These are phyloP conservation scores for Nitzschia sp. DNA, from an alignment of 108 stramenopile species.

Conservation along the genomic window DNA sequence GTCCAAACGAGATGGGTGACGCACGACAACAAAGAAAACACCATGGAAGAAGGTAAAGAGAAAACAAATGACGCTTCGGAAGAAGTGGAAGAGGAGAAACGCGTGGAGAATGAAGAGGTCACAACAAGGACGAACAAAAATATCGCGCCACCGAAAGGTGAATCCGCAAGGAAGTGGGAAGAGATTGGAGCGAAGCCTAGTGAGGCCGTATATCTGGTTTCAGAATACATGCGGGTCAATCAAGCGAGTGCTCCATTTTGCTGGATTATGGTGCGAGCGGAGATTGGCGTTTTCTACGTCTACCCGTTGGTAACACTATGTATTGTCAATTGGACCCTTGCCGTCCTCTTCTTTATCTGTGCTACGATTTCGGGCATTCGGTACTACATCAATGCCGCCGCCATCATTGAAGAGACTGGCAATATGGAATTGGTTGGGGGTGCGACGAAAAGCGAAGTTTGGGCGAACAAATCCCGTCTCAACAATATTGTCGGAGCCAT, in stretches of 20 bases:
- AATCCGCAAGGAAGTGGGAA: background rate
- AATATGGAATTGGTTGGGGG: conserved; percentile 32
- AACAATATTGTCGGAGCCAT: conserved; percentile 41
- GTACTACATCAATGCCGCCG: conserved; percentile 26
- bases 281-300: conserved; percentile 52
- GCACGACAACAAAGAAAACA: background rate
- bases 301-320: conserved; percentile 52
- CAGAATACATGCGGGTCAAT: conserved; percentile 38
- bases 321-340: conserved; percentile 20
- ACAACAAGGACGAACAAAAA: background rate
- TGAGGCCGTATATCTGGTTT: conserved; percentile 43
- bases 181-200: background rate
- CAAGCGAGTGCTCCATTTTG: conserved; percentile 51
- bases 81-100: background rate
- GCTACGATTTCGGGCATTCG: conserved; percentile 23
- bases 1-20: conserved; percentile 2
- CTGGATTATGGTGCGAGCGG: conserved; percentile 39
- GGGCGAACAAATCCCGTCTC: conserved; percentile 42
- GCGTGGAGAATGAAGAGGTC: background rate
- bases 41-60: conserved; percentile 1
- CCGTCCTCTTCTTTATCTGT: conserved; percentile 23
- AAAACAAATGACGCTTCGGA: background rate
- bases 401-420: conserved; percentile 45
- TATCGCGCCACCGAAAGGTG: background rate
- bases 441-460: conserved; percentile 21